These are phyloP conservation scores for Dionaea muscipula DNA, from an alignment of 179 eudicot genomes.

Conservation along the genomic window DNA sequence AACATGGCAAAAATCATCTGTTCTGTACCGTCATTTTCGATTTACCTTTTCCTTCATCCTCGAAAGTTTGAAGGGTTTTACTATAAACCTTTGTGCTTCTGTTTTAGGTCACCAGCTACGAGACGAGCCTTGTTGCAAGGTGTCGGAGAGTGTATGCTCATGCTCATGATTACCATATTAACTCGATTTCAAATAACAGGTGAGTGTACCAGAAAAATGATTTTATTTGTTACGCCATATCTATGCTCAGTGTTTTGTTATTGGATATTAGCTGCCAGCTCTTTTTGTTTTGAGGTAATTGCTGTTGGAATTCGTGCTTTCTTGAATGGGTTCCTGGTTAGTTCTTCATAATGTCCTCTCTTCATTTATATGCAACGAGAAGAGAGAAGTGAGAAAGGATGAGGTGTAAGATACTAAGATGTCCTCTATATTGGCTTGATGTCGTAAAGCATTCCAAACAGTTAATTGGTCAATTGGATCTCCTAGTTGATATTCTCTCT, in stretches of 20 bases:
- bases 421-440: too few relatives aligned
- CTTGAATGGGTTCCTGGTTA: too few relatives aligned
- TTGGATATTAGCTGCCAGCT: background rate
- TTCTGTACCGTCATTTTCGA: background rate
- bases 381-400: too few relatives aligned
- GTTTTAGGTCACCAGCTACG: slow-evolving; percentile 64
- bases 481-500: too few relatives aligned
- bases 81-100: background rate
- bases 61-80: background rate
- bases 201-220: slow-evolving; percentile 7
- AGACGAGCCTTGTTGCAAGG: slow-evolving; percentile 72
- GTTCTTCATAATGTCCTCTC: too few relatives aligned
- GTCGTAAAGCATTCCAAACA: too few relatives aligned
- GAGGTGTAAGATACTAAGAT: too few relatives aligned
- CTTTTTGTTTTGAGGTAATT: too few relatives aligned
- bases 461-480: too few relatives aligned
- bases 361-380: too few relatives aligned
- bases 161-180: slow-evolving; percentile 94
- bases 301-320: too few relatives aligned
- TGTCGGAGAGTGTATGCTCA: slow-evolving; percentile 93
- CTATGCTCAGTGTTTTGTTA: background rate
- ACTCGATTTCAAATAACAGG: slow-evolving; percentile 91
- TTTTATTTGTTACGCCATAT: background rate
- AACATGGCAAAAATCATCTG: background rate
- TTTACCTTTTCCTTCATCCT: background rate